phyloP scores from a whole-genome alignment of 345 rosid genomes.

The Corymbia maculata region DNA sequence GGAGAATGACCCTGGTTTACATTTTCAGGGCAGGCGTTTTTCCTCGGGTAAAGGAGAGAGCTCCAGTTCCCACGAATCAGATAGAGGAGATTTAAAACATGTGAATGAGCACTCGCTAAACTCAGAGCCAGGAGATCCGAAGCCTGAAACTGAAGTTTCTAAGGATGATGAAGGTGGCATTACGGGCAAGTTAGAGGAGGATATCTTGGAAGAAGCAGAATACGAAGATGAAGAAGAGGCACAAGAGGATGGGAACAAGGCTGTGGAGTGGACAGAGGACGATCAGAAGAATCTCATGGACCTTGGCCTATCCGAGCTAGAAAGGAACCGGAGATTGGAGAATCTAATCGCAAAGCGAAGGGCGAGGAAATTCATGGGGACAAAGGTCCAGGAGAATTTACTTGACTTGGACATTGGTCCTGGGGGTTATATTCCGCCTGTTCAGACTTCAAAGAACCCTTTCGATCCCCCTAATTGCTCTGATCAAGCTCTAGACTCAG shows the following conservation, averaged over 20 bases:
- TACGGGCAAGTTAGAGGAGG: constrained; percentile 17
- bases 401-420: constrained; percentile 13
- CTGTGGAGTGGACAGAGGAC: constrained; percentile 67
- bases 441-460: constrained; percentile 27
- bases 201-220: constrained; percentile 29
- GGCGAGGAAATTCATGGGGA: constrained; percentile 39
- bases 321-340: constrained; percentile 74
- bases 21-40: not conserved
- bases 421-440: constrained; percentile 24
- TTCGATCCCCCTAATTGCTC: constrained; percentile 12
- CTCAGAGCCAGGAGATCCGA: constrained; percentile 3
- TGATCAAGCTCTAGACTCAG: constrained; percentile 11
- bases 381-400: constrained; percentile 33
- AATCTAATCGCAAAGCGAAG: constrained; percentile 61
- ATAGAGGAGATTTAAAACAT: constrained; percentile 1
- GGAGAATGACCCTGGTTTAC: not conserved
- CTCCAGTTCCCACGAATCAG: not conserved
- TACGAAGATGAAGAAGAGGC: constrained; percentile 30
- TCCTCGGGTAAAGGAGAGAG: not conserved
- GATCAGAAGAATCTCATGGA: constrained; percentile 86
- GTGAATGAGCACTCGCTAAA: constrained; percentile 16
- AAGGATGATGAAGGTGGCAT: not conserved
- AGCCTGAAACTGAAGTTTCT: not conserved
- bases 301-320: constrained; percentile 75
- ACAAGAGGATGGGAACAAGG: constrained; percentile 19